Conservation (phyloP, 148 eudicot genomes). For the Vaccinium corymbosum region DNA sequence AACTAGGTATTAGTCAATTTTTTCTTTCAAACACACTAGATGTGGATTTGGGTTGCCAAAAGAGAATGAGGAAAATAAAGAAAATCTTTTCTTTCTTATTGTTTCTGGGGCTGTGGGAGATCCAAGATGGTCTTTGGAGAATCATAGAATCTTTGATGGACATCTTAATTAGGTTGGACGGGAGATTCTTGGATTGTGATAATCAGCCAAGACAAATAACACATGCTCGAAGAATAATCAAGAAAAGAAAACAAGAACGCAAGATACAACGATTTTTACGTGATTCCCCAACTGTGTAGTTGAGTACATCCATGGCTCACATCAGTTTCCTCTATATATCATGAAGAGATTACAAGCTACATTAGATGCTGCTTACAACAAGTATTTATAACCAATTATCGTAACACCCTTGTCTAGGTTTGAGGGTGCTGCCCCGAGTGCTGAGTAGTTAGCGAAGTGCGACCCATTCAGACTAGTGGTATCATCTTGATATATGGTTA, state of each 20-base stretch:
- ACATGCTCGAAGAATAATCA: neutral
- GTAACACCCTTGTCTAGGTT: neutral
- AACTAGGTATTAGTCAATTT: neutral
- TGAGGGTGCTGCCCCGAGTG: neutral
- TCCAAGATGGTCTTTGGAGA: neutral
- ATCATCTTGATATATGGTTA: too few relatives aligned
- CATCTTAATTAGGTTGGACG: neutral
- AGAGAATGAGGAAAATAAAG: neutral
- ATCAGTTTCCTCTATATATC: neutral
- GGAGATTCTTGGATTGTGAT: neutral
- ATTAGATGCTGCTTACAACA: neutral
- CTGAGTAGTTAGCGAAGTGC: neutral
- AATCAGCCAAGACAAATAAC: too few relatives aligned
- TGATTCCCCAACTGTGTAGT: neutral
- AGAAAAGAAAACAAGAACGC: neutral
- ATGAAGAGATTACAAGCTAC: neutral
- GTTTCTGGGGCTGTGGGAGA: neutral
- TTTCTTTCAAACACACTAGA: neutral
- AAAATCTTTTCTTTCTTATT: neutral
- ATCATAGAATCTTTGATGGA: neutral
- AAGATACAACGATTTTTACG: neutral
- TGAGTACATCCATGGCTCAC: neutral
- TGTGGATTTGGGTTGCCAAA: conserved; percentile 2
- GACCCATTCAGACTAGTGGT: neutral
- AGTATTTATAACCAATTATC: neutral